Conservation (phyloP, 805 yeast genomes). For the Candida corydali region DNA sequence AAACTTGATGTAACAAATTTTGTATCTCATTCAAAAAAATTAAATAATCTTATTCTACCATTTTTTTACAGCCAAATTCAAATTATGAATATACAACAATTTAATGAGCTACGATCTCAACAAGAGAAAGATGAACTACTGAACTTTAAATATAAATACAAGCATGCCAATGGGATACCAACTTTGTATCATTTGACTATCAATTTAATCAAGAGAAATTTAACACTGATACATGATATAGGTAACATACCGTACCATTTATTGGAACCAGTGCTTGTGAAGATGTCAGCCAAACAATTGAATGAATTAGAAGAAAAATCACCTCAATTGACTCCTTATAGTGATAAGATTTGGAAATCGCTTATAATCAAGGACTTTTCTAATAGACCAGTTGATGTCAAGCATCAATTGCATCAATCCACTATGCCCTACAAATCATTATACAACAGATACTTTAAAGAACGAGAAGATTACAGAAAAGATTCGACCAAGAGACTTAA, state of each 20-base stretch:
- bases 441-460: conserved; percentile 35
- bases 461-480: conserved; percentile 40
- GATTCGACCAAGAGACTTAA: conserved; percentile 44
- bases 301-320: conserved; percentile 37
- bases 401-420: not conserved
- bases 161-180: conserved; percentile 7
- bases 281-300: conserved; percentile 44
- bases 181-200: conserved; percentile 12
- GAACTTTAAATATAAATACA: conserved; percentile 1
- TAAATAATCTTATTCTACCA: not conserved
- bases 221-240: conserved; percentile 17
- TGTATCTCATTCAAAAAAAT: not conserved
- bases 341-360: conserved; percentile 45
- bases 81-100: conserved; percentile 6
- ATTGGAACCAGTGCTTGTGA: conserved; percentile 42
- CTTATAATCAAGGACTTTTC: conserved; percentile 46
- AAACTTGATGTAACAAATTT: too few relatives aligned
- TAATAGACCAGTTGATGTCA: conserved; percentile 30
- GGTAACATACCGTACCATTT: conserved; percentile 41
- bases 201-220: conserved; percentile 17
- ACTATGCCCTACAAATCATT: conserved; percentile 32
- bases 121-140: not conserved
- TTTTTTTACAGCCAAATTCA: conserved; percentile 5
- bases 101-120: conserved; percentile 5
- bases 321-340: conserved; percentile 36